These are phyloP conservation scores for Phytophthora foliorum DNA, from an alignment of 352 stramenopile genomes.

Conservation along the genomic window DNA sequence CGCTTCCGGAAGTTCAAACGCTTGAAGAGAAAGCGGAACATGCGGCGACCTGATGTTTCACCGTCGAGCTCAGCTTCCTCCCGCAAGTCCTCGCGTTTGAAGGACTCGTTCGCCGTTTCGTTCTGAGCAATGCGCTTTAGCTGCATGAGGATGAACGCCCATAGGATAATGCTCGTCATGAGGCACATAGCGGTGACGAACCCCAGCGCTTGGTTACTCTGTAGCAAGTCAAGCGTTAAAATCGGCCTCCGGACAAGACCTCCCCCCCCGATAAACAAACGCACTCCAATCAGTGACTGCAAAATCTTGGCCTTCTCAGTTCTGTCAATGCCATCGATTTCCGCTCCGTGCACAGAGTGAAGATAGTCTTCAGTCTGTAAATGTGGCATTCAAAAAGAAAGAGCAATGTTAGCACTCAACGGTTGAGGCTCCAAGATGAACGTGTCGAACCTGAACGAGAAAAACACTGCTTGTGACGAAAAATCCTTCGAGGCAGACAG, in stretches of 20 bases:
- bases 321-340: constrained; percentile 25
- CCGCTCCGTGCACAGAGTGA: constrained; percentile 19
- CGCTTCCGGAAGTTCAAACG: constrained; percentile 43
- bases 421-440: too few relatives aligned
- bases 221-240: constrained; percentile 17
- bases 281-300: constrained; percentile 64
- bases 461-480: constrained; percentile 66
- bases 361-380: constrained; percentile 54
- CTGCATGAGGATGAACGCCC: constrained; percentile 81
- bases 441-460: constrained; percentile 47
- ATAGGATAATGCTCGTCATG: constrained; percentile 69
- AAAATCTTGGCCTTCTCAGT: constrained; percentile 49
- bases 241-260: not conserved
- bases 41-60: constrained; percentile 45
- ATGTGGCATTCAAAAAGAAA: not conserved
- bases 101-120: constrained; percentile 82
- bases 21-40: constrained; percentile 63
- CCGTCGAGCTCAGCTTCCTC: constrained; percentile 64
- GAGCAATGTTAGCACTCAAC: too few relatives aligned
- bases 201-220: constrained; percentile 72
- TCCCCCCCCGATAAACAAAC: constrained; percentile 5
- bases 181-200: constrained; percentile 76
- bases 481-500: constrained; percentile 62
- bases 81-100: constrained; percentile 83
- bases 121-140: constrained; percentile 79